These are phyloP conservation scores for Lojkania enalia DNA, from an alignment of 2,329 filamentous ascomycete genomes.

Conservation along the genomic window DNA sequence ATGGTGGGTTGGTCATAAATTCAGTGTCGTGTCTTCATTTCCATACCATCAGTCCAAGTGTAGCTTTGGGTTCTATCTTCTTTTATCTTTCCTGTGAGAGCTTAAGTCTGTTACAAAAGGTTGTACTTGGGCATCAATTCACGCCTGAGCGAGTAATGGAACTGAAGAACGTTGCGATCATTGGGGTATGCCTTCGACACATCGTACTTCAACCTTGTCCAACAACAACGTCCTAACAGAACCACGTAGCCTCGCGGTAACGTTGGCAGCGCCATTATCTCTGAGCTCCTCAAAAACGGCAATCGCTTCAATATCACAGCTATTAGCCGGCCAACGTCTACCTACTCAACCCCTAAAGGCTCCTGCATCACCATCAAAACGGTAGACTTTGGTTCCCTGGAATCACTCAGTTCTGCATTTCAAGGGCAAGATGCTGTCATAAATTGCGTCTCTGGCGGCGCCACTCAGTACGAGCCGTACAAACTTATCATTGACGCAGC, in stretches of 20 bases:
- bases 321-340: conserved; percentile 31
- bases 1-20: too few species aligned
- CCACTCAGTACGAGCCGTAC: conserved; percentile 49
- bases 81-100: too few species aligned
- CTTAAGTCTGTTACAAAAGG: too few species aligned
- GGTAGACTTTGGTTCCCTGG: conserved; percentile 30
- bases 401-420: conserved; percentile 47
- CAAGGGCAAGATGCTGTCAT: conserved; percentile 60
- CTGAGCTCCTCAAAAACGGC: conserved; percentile 27
- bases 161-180: conserved; percentile 40
- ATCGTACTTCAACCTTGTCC: neutral
- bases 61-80: too few species aligned
- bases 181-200: conserved; percentile 30
- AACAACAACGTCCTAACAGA: neutral
- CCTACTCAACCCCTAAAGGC: conserved; percentile 18
- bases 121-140: too few species aligned
- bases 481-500: conserved; percentile 44
- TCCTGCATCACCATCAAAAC: conserved; percentile 24
- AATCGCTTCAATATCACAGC: conserved; percentile 31
- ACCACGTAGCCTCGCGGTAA: conserved; percentile 35
- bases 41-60: too few species aligned
- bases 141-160: too few species aligned
- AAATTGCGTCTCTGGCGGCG: conserved; percentile 50
- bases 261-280: conserved; percentile 35
- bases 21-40: too few species aligned